Evolutionary conservation across 108 stramenopile species (phyloP), one percentile per base, ranked within the genome.

Genomic region (Nitzschia palea): DNA sequence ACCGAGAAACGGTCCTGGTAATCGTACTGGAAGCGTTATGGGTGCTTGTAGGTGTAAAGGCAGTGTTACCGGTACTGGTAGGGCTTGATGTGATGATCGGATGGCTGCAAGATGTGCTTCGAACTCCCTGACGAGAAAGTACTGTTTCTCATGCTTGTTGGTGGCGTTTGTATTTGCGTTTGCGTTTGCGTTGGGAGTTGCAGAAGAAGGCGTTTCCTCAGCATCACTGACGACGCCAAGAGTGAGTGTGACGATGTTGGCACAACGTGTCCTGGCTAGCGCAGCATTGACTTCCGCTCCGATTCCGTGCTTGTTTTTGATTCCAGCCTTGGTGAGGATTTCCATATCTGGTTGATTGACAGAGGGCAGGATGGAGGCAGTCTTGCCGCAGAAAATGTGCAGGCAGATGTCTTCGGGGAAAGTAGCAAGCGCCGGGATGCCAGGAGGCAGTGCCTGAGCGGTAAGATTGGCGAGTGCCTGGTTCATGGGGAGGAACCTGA

Each of bases 241-340:
- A 15, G 59, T 32, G 14, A 14, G 44, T 12, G 26, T 43, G 6
- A 55, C 36, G 17, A 73, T 23, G 15, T 42, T 65, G 3, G 71
- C 70, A 28, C 25, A 68, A 32, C 78, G 30, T 14, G 78, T 68
- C 30, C 78, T 17, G 1, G 79, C 79, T 45, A 80, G 45, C 30
- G 79, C 79, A 1, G 66, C 61, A 62, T 74, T 70, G 52, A 80
- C 79, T 66, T 80, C 79, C 17, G 67, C 37, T 31, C 73, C 79
- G 32, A 74, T 80, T 18, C 79, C 73, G 37, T 80, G 79, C 37
- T 80, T 80, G 48, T 80, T 80, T 44, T 80, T 80, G 47, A 80
- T 40, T 12, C 79, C 72, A 1, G 79, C 73, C 57, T 80, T 80
- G 62, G 79, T 70, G 4, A 80, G 43, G 28, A 80, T 69, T 70